phyloP scores from a whole-genome alignment of 2,329 filamentous ascomycete genomes.

The Colletotrichum scovillei region DNA sequence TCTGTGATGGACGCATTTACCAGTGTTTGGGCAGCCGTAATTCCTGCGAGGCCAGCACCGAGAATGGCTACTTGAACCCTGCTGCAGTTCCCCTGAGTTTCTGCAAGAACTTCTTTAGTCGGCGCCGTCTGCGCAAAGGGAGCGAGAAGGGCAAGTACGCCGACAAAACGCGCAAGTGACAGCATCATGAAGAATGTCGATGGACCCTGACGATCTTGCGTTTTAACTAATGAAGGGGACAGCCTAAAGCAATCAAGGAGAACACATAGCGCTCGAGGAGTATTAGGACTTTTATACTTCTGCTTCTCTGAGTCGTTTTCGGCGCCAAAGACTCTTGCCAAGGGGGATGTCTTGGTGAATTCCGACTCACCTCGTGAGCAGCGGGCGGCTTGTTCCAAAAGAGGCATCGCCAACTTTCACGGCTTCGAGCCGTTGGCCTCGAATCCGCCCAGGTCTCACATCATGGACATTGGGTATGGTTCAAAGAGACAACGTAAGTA shows the following conservation, averaged over 20 bases:
- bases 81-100: constrained; percentile 36
- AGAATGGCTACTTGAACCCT: constrained; percentile 55
- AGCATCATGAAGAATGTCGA: background rate
- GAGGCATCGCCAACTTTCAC: background rate
- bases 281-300: too few species aligned
- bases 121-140: background rate
- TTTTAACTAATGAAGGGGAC: too few species aligned
- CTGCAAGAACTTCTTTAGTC: background rate
- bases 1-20: constrained; percentile 70
- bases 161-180: background rate
- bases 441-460: background rate
- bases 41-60: constrained; percentile 71
- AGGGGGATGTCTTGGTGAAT: background rate
- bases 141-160: background rate
- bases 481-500: too few species aligned
- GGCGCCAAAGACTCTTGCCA: background rate
- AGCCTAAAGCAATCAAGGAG: too few species aligned
- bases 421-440: background rate
- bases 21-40: constrained; percentile 73
- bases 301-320: background rate
- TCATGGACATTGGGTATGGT: too few species aligned
- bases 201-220: background rate
- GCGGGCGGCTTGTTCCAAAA: background rate
- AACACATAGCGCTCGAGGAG: too few species aligned
- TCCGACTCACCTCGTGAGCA: background rate